Evolutionary conservation across 345 rosid genomes (phyloP), one percentile per base, ranked within the genome.

Genomic region (Populus nigra): DNA sequence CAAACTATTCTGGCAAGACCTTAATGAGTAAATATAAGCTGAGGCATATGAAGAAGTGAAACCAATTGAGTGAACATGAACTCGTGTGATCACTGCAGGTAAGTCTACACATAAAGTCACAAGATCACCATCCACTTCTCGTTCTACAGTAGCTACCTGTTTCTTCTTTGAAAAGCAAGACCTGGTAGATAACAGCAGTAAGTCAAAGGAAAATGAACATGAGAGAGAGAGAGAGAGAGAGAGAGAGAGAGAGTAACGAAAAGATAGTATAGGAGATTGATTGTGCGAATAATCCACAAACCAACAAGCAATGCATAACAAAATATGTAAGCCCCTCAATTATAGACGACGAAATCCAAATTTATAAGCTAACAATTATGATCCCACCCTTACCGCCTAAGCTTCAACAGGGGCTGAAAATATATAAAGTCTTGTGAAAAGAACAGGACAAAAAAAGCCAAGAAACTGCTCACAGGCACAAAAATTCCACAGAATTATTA

Each of bases 61-160:
- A 43, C 55, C 41, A 27, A 72, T 73, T 41, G 16, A 69, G 71
- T 12, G n/a, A 70, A 77, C 2, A 5, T 6, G 43, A 35, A 80
- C 90, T 86, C 83, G 91, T 93, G 98, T 92, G 65, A 93, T 92
- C 38, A 95, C 94, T 13, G 97, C 99, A 2, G 98, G 99, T 71
- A 95, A 86, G 67, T 89, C 90, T 81, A 93, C 73, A 79, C 84
- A 85, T 68, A 96, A 73, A 1, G 94, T 93, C 84, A 93, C 99
- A 43, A 93, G 92, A 77, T 98, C 98, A 84, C 92, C 97, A 77
- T 96, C 99, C 22, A 93, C 99, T 88, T 96, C 99, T 86, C 98
- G 85, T 70, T 92, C 99, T 33, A 92, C 97, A 0, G 86, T 93
- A 33, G 89, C 99, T 71, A 80, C 83, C 63, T 80, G 80, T 83